Evolutionary conservation across 2,329 filamentous ascomycete species (phyloP).

Genomic region (Colletotrichum sp.): DNA sequence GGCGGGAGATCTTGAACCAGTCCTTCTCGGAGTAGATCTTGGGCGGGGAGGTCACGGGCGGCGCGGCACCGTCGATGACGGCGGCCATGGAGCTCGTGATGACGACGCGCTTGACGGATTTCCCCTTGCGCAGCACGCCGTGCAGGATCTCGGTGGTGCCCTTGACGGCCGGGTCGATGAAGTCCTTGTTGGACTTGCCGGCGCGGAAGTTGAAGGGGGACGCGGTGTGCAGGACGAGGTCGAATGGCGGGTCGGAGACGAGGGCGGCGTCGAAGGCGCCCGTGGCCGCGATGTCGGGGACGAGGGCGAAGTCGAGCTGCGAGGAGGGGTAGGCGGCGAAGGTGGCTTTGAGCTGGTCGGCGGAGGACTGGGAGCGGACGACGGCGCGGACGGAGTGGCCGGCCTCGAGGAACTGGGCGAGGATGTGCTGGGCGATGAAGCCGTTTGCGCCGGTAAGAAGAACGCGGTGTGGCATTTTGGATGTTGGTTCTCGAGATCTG

Average conservation of each 20-base stretch:
- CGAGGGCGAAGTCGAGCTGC: constrained; percentile 29
- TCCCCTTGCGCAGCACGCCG: constrained; percentile 48
- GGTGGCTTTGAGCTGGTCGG: not conserved
- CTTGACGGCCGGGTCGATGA: constrained; percentile 60
- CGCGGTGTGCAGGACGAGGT: constrained; percentile 77
- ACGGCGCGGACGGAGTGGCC: constrained; percentile 45
- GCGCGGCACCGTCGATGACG: constrained; percentile 40
- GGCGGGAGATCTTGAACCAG: constrained; percentile 36
- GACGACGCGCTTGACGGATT: constrained; percentile 67
- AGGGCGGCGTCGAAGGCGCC: constrained; percentile 40
- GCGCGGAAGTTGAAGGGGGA: constrained; percentile 74
- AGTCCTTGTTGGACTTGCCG: constrained; percentile 54
- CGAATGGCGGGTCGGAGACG: constrained; percentile 59
- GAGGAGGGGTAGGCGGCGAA: not conserved
- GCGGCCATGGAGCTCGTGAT: constrained; percentile 54
- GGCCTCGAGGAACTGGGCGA: constrained; percentile 36
- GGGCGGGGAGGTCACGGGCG: constrained; percentile 38
- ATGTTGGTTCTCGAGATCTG: not conserved
- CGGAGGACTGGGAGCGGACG: constrained; percentile 28
- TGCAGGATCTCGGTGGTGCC: constrained; percentile 55
- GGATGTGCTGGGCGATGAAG: constrained; percentile 45
- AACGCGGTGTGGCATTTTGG: constrained; percentile 10
- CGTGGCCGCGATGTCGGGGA: constrained; percentile 36
- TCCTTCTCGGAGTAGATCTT: constrained; percentile 51
- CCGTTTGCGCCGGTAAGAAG: constrained; percentile 46